Evolutionary conservation across 805 yeast genomes (phyloP), one percentile per base, ranked within the genome.

Genomic region (Ogataea populi-albae): DNA sequence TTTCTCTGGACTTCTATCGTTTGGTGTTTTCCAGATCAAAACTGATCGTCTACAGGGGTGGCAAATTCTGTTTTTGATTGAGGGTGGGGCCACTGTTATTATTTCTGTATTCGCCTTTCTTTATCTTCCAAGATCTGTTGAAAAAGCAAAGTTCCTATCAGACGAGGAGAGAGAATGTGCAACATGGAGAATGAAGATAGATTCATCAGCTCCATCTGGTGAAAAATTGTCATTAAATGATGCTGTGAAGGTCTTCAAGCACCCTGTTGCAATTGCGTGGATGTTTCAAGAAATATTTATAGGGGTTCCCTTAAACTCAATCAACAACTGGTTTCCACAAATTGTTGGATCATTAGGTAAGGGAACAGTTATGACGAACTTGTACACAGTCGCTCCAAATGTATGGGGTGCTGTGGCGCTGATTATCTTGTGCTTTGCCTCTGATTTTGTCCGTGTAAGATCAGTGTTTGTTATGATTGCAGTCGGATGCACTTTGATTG

Each of bases 311-410:
- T 51, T 71, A 22, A 68, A 67, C 40, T 68, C 73, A n/a, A 62
- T 67, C 39, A 65, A 66, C 37, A 69, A 66, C 49, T 69, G 73
- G 73, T 67, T 70, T 42, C 75, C 77, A 3, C 76, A 69, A 45
- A 66, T 66, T 40, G 56, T 66, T 34, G 52, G 50, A 18, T 53
- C 55, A 10, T 49, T 66, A 26, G 70, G 69, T 12, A 62, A 64
- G 33, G 64, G 69, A 2, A 55, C 66, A 1, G 69, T 65, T 12
- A 57, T 59, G 50, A 65, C 70, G 11, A 64, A 66, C 41, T 52
- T 66, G 30, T 63, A 54, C 46, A 62, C 76, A 10, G 73, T 71
- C 28, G 75, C 76, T 14, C 76, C 77, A 17, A 71, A 69, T 45
- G 50, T 48, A 10, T 64, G 66, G 60, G 76, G 76, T 23, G 75